Conservation (phyloP, 2,329 filamentous ascomycete species). For the Lachnellula hyalina region DNA sequence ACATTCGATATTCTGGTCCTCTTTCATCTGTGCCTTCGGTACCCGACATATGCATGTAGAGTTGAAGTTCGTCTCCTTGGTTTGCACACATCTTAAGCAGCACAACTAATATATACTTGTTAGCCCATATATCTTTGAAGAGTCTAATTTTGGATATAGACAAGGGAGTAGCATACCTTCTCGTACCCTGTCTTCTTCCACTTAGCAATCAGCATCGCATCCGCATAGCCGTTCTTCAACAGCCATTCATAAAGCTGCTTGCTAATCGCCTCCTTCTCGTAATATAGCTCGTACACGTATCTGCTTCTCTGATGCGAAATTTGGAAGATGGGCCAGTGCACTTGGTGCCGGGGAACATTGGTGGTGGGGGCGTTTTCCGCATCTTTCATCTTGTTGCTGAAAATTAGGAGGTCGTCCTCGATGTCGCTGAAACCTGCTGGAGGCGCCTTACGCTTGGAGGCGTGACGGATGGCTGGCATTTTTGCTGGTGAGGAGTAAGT, state of each 20-base stretch:
- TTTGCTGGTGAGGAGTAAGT: neutral
- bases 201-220: constrained; percentile 93
- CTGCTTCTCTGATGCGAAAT: constrained; percentile 87
- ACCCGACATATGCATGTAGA: constrained; percentile 96
- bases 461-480: constrained; percentile 75
- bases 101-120: constrained; percentile 57
- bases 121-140: constrained; percentile 5
- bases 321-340: constrained; percentile 95
- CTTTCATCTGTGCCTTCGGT: constrained; percentile 82
- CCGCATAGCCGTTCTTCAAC: constrained; percentile 93
- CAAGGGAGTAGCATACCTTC: constrained; percentile 55
- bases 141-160: constrained; percentile 7
- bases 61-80: constrained; percentile 99
- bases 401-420: constrained; percentile 79
- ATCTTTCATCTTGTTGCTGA: constrained; percentile 89
- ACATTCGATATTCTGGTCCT: constrained; percentile 85
- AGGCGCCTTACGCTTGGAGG: constrained; percentile 73
- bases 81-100: constrained; percentile 93
- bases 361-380: constrained; percentile 83
- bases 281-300: constrained; percentile 97
- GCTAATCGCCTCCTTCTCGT: constrained; percentile 93
- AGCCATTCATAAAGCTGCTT: constrained; percentile 92
- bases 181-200: constrained; percentile 99
- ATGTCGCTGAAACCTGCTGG: constrained; percentile 85
- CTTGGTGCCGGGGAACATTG: constrained; percentile 80